These are phyloP conservation scores for Pseudogymnoascus sp. DNA, from an alignment of 2,329 filamentous ascomycete genomes.

Conservation along the genomic window DNA sequence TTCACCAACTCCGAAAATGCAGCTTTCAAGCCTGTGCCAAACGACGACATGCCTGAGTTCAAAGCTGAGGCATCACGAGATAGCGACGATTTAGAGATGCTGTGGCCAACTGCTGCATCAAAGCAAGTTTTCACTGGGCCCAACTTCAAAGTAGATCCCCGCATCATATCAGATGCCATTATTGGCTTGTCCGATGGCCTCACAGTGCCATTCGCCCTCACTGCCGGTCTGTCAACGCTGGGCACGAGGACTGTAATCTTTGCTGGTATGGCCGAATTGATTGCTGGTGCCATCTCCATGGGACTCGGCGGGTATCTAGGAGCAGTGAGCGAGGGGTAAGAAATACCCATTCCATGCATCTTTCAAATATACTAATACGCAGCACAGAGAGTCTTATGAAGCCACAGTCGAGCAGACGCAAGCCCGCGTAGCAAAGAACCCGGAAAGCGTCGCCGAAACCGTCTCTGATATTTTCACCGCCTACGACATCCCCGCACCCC, in stretches of 20 bases:
- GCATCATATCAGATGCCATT: constrained; percentile 44
- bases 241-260: constrained; percentile 47
- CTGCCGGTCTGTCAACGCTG: constrained; percentile 44
- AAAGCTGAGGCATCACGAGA: background rate
- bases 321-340: constrained; percentile 37
- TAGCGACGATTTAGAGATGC: constrained; percentile 5
- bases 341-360: background rate
- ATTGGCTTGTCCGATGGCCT: constrained; percentile 55
- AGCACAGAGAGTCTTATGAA: constrained; percentile 25
- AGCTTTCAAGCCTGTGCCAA: constrained; percentile 4
- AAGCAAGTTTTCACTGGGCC: background rate
- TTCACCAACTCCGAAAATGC: background rate
- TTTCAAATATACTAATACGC: background rate
- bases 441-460: constrained; percentile 21
- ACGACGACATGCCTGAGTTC: background rate
- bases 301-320: constrained; percentile 53
- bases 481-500: constrained; percentile 26
- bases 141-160: constrained; percentile 21
- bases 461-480: constrained; percentile 29
- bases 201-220: constrained; percentile 56
- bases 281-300: constrained; percentile 55
- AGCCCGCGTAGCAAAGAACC: constrained; percentile 21
- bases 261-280: constrained; percentile 52
- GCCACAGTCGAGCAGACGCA: constrained; percentile 24
- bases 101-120: background rate